Percentiles rank a stretch among this genome's conserved stretches.
Evolutionary conservation across 1,284 basidiomycete species (phyloP).

Genomic region (Ganoderma multipileum): DNA sequence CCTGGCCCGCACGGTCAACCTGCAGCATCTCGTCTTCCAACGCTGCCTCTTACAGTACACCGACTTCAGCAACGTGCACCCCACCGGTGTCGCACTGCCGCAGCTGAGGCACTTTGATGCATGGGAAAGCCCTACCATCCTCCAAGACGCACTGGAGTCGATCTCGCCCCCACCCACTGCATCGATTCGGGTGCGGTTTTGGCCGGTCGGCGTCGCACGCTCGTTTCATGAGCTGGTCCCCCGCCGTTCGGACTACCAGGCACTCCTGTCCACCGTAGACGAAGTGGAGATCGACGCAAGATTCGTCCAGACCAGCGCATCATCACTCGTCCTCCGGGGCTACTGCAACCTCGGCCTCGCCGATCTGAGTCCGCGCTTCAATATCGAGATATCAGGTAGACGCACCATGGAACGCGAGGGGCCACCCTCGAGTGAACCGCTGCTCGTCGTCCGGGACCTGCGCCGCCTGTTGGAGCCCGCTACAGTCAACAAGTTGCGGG

Average conservation of each 20-base stretch:
- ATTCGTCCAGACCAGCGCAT: neutral
- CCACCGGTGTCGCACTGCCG: neutral
- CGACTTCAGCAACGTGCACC: neutral
- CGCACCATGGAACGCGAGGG: neutral
- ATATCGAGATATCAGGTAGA: neutral
- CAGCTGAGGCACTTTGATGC: neutral
- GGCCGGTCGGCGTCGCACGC: neutral
- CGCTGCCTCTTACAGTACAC: constrained; percentile 1
- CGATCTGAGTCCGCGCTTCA: neutral
- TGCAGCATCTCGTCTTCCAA: neutral
- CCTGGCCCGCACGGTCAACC: neutral
- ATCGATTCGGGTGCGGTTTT: neutral
- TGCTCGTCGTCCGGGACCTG: neutral
- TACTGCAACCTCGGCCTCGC: neutral
- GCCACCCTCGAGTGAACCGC: neutral
- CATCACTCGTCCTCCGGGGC: neutral
- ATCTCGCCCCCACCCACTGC: constrained; percentile 3
- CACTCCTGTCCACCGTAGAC: constrained; percentile 1
- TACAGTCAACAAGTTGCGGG: neutral
- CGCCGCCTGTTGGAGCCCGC: neutral
- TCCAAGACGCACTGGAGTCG: neutral
- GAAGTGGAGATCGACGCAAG: neutral
- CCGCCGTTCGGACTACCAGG: neutral
- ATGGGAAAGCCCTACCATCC: neutral
- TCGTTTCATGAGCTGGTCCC: neutral